These are phyloP conservation scores for Cystobasidium sp. DNA, from an alignment of 1,284 basidiomycete genomes.

Conservation along the genomic window DNA sequence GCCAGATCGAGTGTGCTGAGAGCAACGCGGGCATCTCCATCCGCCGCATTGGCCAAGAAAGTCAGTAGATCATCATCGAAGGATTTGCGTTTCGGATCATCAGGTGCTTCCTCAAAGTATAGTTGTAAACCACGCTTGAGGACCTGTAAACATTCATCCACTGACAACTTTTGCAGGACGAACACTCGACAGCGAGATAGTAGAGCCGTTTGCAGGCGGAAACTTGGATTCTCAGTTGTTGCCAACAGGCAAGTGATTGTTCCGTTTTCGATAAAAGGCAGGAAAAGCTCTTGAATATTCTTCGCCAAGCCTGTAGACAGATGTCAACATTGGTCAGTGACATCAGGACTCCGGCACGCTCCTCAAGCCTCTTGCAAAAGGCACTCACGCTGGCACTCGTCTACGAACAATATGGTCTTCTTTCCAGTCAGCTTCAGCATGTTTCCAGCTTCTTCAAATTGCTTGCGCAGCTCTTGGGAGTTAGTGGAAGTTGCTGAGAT, in stretches of 20 bases:
- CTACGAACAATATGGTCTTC: slow-evolving; percentile 74
- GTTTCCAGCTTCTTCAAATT: slow-evolving; percentile 80
- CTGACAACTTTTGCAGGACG: slow-evolving; percentile 66
- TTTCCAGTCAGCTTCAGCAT: slow-evolving; percentile 71
- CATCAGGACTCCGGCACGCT: background rate
- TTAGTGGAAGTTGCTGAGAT: slow-evolving; percentile 63
- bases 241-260: slow-evolving; percentile 77
- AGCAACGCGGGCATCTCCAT: slow-evolving; percentile 73
- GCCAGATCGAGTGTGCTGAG: slow-evolving; percentile 68
- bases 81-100: slow-evolving; percentile 73
- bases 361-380: slow-evolving; percentile 57
- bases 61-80: slow-evolving; percentile 67
- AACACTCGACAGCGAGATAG: slow-evolving; percentile 61
- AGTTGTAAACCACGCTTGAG: slow-evolving; percentile 62
- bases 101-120: slow-evolving; percentile 64
- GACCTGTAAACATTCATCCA: slow-evolving; percentile 65
- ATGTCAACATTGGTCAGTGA: background rate
- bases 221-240: slow-evolving; percentile 91
- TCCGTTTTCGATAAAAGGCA: slow-evolving; percentile 79
- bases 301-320: slow-evolving; percentile 65
- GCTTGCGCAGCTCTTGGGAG: slow-evolving; percentile 74
- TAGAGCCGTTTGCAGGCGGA: slow-evolving; percentile 60
- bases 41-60: slow-evolving; percentile 62
- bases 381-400: slow-evolving; percentile 73
- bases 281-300: slow-evolving; percentile 75